These are phyloP conservation scores for Suhomyces bribrorum DNA, from an alignment of 1,139 yeast genomes.

Conservation along the genomic window DNA sequence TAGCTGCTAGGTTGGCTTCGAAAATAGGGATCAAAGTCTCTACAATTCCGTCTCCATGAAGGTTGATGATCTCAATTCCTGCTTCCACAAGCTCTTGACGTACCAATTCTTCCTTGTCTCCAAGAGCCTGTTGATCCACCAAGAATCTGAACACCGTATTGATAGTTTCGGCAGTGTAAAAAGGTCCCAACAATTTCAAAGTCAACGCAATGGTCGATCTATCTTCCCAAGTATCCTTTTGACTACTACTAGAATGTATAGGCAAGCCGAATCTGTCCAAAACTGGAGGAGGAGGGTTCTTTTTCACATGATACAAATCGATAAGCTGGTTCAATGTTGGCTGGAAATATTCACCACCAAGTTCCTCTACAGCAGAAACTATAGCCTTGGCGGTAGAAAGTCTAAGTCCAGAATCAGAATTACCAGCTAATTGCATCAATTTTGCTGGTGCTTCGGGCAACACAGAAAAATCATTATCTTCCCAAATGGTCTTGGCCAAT, in stretches of 20 bases:
- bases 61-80: slow-evolving; percentile 70
- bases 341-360: slow-evolving; percentile 28
- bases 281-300: slow-evolving; percentile 75
- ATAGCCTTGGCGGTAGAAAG: slow-evolving; percentile 66
- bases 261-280: slow-evolving; percentile 80
- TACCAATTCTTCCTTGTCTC: slow-evolving; percentile 72
- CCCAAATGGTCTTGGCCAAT: slow-evolving; percentile 82
- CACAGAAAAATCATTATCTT: slow-evolving; percentile 62
- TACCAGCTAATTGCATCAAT: slow-evolving; percentile 53
- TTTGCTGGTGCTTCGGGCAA: slow-evolving; percentile 44
- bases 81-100: slow-evolving; percentile 86
- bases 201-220: slow-evolving; percentile 81
- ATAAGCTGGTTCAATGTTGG: slow-evolving; percentile 47
- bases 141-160: slow-evolving; percentile 58
- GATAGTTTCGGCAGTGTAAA: slow-evolving; percentile 42
- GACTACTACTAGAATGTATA: slow-evolving; percentile 58
- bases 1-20: slow-evolving; percentile 57
- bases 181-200: slow-evolving; percentile 57
- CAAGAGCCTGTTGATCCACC: slow-evolving; percentile 62
- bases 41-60: slow-evolving; percentile 63
- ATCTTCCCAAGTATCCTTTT: slow-evolving; percentile 78
- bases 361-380: slow-evolving; percentile 45
- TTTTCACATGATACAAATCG: slow-evolving; percentile 56
- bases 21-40: slow-evolving; percentile 77
- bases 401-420: slow-evolving; percentile 63